Evolutionary conservation across 768 basidiomycete species (phyloP), one percentile per base, ranked within the genome.

Genomic region (Neoboletus subvelutipes): DNA sequence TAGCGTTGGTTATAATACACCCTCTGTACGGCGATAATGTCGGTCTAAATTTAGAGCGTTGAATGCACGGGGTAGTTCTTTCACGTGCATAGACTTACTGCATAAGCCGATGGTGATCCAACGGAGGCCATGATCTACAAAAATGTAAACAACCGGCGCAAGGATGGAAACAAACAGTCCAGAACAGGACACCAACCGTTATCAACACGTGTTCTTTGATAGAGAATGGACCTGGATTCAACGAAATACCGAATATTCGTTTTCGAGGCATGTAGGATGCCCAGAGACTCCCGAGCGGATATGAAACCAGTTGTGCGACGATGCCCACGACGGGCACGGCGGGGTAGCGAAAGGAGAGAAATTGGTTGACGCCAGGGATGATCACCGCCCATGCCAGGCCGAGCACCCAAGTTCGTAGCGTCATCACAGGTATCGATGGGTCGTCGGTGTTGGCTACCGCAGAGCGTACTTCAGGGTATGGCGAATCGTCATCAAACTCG

Each of bases 261-360:
- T 77, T 75, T 55, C 78, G 77, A 15, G 87, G 87, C 28, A 87
- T 48, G 55, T 75, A 73, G 9, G 76, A 72, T 0, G 84, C 83
- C 71, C 82, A 83, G 1, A 79, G 70, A 40, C 79, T 76, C 39
- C 89, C 89, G 29, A 90, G 65, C 2, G 90, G 90, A 69, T 83
- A 88, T 1, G 87, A 83, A 22, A 90, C 67, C 40, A 92, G 71
- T 67, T 89, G 88, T 1, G 87, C 88, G 6, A 88, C 85, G 42
- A 89, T 76, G 69, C 77, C 76, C n/a, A 77, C 78, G 58, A 91
- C 78, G 24, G 76, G 74, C 13, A 90, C 83, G 33, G 80, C 79
- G 4, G 90, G 89, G 65, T 83, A 87, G 17, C 87, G 85, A 73
- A 90, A 88, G 78, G 82, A 86, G 73, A 89, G 86, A 74, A 89